phyloP scores from a whole-genome alignment of 306 rosid species.

The Delonix regia region DNA sequence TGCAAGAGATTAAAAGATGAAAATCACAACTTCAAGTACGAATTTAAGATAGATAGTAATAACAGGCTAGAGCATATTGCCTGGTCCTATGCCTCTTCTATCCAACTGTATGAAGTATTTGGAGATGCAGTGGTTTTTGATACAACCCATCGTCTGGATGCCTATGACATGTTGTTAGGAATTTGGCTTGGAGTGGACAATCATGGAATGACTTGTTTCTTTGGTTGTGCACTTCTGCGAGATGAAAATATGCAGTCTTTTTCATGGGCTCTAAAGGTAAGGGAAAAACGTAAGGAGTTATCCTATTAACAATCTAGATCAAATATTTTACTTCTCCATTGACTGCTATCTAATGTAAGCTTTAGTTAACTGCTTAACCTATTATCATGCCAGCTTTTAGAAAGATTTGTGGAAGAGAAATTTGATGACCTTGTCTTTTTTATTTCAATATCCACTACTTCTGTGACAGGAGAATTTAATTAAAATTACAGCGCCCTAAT shows the following conservation, averaged over 20 bases:
- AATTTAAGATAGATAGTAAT: conserved; percentile 72
- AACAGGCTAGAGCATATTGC: conserved; percentile 86
- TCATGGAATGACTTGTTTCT: conserved; percentile 81
- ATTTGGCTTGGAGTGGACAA: conserved; percentile 91
- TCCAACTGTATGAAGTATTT: conserved; percentile 62
- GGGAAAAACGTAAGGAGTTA: conserved; percentile 13
- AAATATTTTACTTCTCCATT: conserved; percentile 30
- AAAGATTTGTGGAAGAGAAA: conserved; percentile 7
- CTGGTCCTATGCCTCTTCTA: conserved; percentile 68
- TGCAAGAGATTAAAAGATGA: conserved; percentile 84
- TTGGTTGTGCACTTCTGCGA: conserved; percentile 70
- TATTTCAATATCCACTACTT: conserved; percentile 10
- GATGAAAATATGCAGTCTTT: conserved; percentile 74
- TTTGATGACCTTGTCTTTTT: conserved; percentile 1
- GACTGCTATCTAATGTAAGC: conserved; percentile 22
- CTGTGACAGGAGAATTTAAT: neutral
- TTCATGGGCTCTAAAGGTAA: conserved; percentile 84
- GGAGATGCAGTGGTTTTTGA: conserved; percentile 85
- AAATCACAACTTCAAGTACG: conserved; percentile 72
- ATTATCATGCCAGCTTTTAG: conserved; percentile 18
- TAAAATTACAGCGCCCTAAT: neutral
- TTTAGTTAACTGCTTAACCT: conserved; percentile 15
- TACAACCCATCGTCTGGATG: conserved; percentile 75
- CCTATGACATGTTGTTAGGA: conserved; percentile 80
- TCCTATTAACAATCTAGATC: conserved; percentile 17